These are phyloP conservation scores for Lablab purpureus DNA, from an alignment of 306 rosid genomes.

Conservation along the genomic window DNA sequence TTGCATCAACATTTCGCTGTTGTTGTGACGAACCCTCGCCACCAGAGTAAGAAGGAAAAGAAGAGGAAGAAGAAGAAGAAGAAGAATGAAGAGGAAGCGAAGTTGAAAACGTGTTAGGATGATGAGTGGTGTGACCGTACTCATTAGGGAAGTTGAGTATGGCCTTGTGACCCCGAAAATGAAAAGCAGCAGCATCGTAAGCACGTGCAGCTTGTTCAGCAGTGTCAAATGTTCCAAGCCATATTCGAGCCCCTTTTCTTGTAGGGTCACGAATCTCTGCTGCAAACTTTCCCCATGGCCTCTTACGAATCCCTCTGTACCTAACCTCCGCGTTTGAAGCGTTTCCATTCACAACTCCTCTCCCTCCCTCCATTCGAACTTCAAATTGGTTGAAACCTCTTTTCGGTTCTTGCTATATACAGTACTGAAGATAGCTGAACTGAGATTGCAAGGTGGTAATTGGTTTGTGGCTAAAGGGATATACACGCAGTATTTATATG, in stretches of 20 bases:
- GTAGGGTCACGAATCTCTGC: constrained; percentile 95
- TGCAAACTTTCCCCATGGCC: constrained; percentile 96
- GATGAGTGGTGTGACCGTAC: constrained; percentile 44
- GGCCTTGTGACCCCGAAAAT: constrained; percentile 81
- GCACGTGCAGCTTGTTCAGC: constrained; percentile 92
- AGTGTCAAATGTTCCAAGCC: constrained; percentile 91
- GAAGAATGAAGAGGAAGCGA: constrained; percentile 32
- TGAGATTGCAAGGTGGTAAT: neutral
- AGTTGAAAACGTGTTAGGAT: neutral
- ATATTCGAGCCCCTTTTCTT: constrained; percentile 77
- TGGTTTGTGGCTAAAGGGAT: neutral
- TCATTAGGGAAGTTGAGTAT: constrained; percentile 91
- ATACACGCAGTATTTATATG: neutral
- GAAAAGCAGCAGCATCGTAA: constrained; percentile 86
- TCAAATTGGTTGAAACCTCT: neutral
- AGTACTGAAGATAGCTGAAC: neutral
- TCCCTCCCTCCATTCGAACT: constrained; percentile 54
- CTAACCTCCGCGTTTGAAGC: constrained; percentile 42
- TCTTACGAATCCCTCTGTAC: constrained; percentile 80
- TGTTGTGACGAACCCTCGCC: constrained; percentile 7
- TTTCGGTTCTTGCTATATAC: neutral
- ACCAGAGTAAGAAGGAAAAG: constrained; percentile 28
- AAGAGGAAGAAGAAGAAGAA: constrained; percentile 23
- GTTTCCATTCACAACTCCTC: constrained; percentile 29
- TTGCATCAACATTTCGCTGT: constrained; percentile 8